Base-by-base conservation (phyloP, 768 basidiomycete genomes). In the Mycena capillaripes region DNA sequence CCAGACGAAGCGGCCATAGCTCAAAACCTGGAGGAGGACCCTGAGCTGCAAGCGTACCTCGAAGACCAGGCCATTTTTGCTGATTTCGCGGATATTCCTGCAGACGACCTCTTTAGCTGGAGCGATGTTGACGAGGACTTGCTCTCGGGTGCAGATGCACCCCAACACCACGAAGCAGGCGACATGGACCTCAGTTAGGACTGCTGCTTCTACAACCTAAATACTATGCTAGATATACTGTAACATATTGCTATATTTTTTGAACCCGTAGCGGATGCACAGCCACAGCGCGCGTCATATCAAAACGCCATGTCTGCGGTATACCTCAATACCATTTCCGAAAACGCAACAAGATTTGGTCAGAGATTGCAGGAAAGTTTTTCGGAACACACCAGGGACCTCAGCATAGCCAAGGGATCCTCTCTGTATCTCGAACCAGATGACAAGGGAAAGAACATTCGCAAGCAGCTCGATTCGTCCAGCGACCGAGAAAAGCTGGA, bases 401-500 rank as follows among this genome's bases (percentile, higher is more conserved):
- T 95, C 40, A 80, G 88, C 46, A 84, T 93, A 71, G 81, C 86
- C n/a, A 86, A 88, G 23, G 87, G 88, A 16, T 85, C 90, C 38
- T 84, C 69, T 25, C 62, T 86, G 32, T 92, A 92, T 78, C 85
- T 93, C 62, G 94, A 95, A 76, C 84, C 90, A 6, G 94, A 97
- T 76, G 97, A 98, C 78, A 94, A 93, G 80, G 84, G 91, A 61
- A 91, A 91, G 81, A 92, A 96, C 78, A 94, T 98, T 36, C 88
- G 89, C 69, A 92, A 91, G 77, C 93, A 98, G 79, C 89, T 99
- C 38, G 96, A 98, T 76, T 95, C 94, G 4, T 93, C 87, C 75
- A 93, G 91, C 69, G 98, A 99, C 77, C 86, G 91, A 67, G 97
- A 99, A 79, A 95, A 97, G 78, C 83, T 97, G 60, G 97, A 99